Percentiles rank a stretch among this genome's conserved stretches.
Evolutionary conservation across 192 early-diverging fungal species (phyloP).

Genomic region (Coemansia sp.): DNA sequence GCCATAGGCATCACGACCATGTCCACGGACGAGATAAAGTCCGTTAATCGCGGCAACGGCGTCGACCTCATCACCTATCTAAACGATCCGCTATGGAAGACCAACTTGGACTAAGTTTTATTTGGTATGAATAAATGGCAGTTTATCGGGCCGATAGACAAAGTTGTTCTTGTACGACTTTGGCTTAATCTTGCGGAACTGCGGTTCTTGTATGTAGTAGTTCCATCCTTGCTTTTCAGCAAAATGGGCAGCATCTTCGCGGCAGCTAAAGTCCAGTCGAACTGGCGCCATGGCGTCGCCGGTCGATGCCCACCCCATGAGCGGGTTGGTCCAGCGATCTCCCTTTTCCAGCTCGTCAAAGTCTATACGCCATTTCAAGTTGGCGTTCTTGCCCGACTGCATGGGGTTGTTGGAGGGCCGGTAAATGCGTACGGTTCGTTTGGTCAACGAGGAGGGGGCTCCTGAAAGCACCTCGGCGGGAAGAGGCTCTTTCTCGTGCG

Average conservation of each 20-base stretch:
- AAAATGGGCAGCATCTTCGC: slow-evolving; percentile 89
- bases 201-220: slow-evolving; percentile 90
- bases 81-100: slow-evolving; percentile 80
- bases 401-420: slow-evolving; percentile 78
- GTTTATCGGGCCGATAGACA: slow-evolving; percentile 75
- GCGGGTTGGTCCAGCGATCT: slow-evolving; percentile 86
- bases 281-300: slow-evolving; percentile 82
- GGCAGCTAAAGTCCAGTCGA: slow-evolving; percentile 74
- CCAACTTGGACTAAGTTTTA: slow-evolving; percentile 51
- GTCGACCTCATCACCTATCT: slow-evolving; percentile 87
- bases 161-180: slow-evolving; percentile 94
- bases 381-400: slow-evolving; percentile 77
- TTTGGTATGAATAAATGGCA: slow-evolving; percentile 83
- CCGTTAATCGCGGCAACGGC: slow-evolving; percentile 89
- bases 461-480: slow-evolving; percentile 50
- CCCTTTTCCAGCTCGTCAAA: slow-evolving; percentile 78
- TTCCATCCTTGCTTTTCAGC: slow-evolving; percentile 96
- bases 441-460: slow-evolving; percentile 55
- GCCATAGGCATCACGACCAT: slow-evolving; percentile 86
- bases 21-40: slow-evolving; percentile 85
- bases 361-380: slow-evolving; percentile 83
- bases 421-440: slow-evolving; percentile 83
- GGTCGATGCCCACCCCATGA: slow-evolving; percentile 88
- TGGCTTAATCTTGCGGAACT: slow-evolving; percentile 69
- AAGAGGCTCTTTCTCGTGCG: slow-evolving; percentile 44